phyloP scores from a whole-genome alignment of 225 moss, liverwort and hornwort species.

The Bryoerythrophyllum caledonicum region DNA sequence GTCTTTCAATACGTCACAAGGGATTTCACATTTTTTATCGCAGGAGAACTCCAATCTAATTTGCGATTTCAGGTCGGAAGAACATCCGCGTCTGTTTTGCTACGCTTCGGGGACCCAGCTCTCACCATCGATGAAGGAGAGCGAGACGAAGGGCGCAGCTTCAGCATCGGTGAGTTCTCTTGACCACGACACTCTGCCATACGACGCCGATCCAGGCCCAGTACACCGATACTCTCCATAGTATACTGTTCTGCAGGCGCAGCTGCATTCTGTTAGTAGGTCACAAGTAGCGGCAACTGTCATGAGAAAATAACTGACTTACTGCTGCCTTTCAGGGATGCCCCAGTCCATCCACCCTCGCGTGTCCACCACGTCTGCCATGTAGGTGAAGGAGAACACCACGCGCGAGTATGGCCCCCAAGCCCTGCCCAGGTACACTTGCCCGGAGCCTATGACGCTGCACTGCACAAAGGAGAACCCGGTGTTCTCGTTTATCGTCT shows the following conservation, averaged over 20 bases:
- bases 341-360: conserved; percentile 15
- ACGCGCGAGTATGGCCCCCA: conserved; percentile 30
- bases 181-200: conserved; percentile 11
- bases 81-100: neutral
- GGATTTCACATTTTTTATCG: neutral
- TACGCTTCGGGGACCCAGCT: conserved; percentile 22
- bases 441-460: conserved; percentile 27
- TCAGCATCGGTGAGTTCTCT: conserved; percentile 1
- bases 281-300: neutral
- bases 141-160: conserved; percentile 19
- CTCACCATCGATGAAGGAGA: conserved; percentile 27
- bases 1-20: neutral
- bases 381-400: conserved; percentile 25
- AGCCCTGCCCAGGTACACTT: conserved; percentile 25
- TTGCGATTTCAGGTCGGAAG: neutral
- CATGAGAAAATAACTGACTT: neutral
- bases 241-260: conserved; percentile 11
- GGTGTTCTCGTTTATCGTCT: conserved; percentile 15
- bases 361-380: conserved; percentile 22
- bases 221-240: conserved; percentile 12
- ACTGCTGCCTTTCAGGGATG: conserved; percentile 18
- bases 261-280: neutral
- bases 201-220: conserved; percentile 4
- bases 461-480: conserved; percentile 35
- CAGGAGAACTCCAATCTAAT: neutral